Evolutionary conservation across 371 early-diverging fungal species (phyloP).

Genomic region (Apophysomyces sp.): DNA sequence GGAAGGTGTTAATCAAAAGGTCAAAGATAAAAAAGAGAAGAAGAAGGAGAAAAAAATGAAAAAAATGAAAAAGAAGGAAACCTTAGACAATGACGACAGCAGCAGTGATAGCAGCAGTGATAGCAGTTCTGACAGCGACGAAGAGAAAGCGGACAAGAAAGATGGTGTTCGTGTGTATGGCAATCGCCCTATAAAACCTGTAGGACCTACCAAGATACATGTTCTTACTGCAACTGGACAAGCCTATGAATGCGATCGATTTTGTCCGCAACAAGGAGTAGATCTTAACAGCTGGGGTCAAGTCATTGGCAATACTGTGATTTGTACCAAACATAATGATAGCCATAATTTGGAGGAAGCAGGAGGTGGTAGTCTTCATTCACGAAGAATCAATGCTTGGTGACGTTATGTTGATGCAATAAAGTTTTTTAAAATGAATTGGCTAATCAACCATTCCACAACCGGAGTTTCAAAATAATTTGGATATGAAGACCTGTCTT

Average conservation of each 20-base stretch:
- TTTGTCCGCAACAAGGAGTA: conserved; percentile 46
- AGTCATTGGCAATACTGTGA: conserved; percentile 38
- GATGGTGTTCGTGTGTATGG: not conserved
- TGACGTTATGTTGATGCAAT: not conserved
- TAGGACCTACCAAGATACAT: conserved; percentile 29
- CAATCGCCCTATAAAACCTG: conserved; percentile 4
- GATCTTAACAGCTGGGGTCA: conserved; percentile 47
- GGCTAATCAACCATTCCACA: no score
- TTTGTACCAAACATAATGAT: conserved; percentile 46
- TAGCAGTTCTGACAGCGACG: conserved; percentile 22
- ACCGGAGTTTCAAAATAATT: no score
- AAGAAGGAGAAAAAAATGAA: not conserved
- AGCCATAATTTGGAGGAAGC: not conserved
- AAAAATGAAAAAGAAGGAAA: not conserved
- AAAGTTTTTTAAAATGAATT: no score
- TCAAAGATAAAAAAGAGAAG: not conserved
- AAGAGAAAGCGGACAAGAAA: not conserved
- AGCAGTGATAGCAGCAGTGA: conserved; percentile 23
- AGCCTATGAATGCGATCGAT: conserved; percentile 51
- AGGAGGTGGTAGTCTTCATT: conserved; percentile 1
- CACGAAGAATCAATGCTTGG: not conserved
- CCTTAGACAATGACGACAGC: not conserved
- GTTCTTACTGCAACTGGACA: conserved; percentile 39
- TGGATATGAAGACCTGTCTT: no score
- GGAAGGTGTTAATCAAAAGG: not conserved